phyloP scores from a whole-genome alignment of 2,329 filamentous ascomycete species.

The Alternaria conjuncta region DNA sequence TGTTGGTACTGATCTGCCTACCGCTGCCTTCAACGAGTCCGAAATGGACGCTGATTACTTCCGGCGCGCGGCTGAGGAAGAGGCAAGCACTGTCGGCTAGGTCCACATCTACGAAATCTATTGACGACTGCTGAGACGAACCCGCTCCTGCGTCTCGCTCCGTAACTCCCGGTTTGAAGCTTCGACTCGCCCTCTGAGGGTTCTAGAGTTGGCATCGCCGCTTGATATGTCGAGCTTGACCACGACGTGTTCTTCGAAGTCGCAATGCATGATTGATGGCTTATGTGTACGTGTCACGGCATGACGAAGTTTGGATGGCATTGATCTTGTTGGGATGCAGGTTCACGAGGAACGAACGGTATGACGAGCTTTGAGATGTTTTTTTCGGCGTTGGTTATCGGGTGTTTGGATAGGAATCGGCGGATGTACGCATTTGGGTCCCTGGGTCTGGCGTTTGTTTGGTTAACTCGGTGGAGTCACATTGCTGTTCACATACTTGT shows the following conservation, averaged over 20 bases:
- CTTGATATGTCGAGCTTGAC: constrained; percentile 4
- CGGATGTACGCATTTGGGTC: neutral
- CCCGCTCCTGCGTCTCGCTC: constrained; percentile 2
- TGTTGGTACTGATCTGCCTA: constrained; percentile 47
- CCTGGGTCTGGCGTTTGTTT: neutral
- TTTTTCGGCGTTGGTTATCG: neutral
- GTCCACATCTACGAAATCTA: neutral
- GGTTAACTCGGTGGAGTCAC: neutral
- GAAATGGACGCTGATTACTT: constrained; percentile 46
- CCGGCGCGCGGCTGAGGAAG: constrained; percentile 45
- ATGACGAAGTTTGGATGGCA: neutral
- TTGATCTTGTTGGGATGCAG: neutral
- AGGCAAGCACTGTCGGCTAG: constrained; percentile 46
- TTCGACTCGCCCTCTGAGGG: constrained; percentile 14
- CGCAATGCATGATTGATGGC: neutral
- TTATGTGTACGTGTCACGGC: neutral
- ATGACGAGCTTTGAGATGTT: neutral
- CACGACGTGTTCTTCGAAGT: neutral
- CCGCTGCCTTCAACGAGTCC: constrained; percentile 32
- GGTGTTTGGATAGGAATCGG: neutral
- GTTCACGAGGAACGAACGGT: neutral
- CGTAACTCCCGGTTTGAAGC: constrained; percentile 10
- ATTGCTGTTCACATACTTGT: constrained; percentile 1
- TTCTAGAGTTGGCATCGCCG: constrained; percentile 19
- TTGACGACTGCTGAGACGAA: neutral